phyloP scores from a whole-genome alignment of 225 moss, liverwort and hornwort genomes.

The Straminergon stramineum region DNA sequence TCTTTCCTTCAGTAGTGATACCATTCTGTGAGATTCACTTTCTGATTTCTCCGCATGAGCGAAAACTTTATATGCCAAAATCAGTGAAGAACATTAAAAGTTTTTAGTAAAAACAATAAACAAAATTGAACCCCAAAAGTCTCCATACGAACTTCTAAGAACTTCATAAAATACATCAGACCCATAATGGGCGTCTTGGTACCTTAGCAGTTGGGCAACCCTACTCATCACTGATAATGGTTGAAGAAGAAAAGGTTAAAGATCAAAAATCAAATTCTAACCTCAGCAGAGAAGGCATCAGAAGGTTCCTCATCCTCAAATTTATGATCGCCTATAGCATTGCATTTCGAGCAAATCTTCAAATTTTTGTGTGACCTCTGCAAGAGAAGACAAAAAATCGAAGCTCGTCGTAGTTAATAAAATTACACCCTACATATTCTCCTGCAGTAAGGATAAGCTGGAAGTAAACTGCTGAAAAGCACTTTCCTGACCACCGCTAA shows the following conservation, averaged over 20 bases:
- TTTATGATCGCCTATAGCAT: conserved; percentile 35
- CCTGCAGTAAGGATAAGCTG: background rate
- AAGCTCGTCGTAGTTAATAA: background rate
- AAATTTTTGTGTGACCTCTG: conserved; percentile 50
- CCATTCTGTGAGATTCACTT: background rate
- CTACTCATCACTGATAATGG: background rate
- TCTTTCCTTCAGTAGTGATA: background rate
- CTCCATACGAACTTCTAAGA: background rate
- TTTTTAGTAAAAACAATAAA: background rate
- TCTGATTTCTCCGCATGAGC: background rate
- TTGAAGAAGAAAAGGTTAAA: background rate
- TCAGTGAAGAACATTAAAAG: background rate
- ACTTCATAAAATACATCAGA: background rate
- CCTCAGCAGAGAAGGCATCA: conserved; percentile 38
- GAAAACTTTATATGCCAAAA: background rate
- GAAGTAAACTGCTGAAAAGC: background rate
- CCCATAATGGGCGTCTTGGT: background rate
- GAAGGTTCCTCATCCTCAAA: conserved; percentile 15
- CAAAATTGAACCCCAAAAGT: background rate
- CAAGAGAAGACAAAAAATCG: background rate
- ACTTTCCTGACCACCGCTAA: background rate
- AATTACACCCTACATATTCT: background rate
- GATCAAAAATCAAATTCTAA: background rate
- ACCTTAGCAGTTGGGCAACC: background rate
- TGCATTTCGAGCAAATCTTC: conserved; percentile 67